A percentile compares a stretch with the other conserved stretches of the same genome.
Conservation (phyloP, 2,329 filamentous ascomycete genomes). For the Rhinocladiella similis region DNA sequence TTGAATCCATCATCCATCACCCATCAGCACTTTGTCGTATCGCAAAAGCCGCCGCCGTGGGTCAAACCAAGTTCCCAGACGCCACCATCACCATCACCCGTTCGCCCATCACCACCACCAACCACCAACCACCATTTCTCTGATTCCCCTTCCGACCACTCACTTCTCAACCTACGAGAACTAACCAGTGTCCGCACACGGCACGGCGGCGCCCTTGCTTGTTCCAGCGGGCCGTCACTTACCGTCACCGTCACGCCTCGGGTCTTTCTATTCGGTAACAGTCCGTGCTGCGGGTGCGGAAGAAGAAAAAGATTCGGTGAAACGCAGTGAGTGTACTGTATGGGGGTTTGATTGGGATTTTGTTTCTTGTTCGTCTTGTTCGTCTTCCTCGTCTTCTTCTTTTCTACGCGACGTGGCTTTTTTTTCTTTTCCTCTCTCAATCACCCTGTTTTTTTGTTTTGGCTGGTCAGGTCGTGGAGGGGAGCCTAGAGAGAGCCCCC, state of each 20-base stretch:
- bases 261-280: conserved; percentile 18
- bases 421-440: not conserved
- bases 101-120: conserved; percentile 19
- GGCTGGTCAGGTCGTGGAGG: conserved; percentile 12
- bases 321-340: too few relatives aligned
- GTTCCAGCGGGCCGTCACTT: conserved; percentile 22
- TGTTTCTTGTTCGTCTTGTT: conserved; percentile 7
- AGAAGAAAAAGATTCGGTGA: conserved; percentile 17
- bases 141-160: too few relatives aligned
- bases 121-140: too few relatives aligned
- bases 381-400: not conserved
- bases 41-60: too few relatives aligned
- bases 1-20: not conserved
- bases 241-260: conserved; percentile 18
- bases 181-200: not conserved
- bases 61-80: not conserved
- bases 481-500: too few relatives aligned
- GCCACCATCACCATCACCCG: not conserved
- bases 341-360: not conserved
- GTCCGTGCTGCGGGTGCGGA: too few relatives aligned
- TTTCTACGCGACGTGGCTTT: conserved; percentile 9
- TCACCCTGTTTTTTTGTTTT: not conserved
- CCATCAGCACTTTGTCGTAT: too few relatives aligned
- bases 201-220: conserved; percentile 22
- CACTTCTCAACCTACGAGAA: too few relatives aligned